Conservation (phyloP, 495 filamentous ascomycete genomes). For the Darksidea phi region DNA sequence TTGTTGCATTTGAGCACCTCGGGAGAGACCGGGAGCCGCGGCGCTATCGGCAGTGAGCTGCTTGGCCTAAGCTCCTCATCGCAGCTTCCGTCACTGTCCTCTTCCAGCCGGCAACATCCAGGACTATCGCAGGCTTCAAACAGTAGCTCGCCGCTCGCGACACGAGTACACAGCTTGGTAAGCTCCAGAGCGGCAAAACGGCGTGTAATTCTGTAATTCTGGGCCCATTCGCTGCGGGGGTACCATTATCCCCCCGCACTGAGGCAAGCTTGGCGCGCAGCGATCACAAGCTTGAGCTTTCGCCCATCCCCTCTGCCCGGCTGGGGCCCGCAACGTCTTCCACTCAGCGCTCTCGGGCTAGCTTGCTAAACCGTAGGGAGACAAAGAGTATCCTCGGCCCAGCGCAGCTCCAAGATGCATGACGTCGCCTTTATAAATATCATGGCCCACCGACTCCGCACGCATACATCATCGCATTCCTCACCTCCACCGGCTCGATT, state of each 20-base stretch:
- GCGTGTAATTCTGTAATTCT: neutral
- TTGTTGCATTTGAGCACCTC: too few species aligned
- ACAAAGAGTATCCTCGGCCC: conserved; percentile 28
- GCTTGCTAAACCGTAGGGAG: neutral
- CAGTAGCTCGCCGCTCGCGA: neutral
- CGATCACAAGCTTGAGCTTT: conserved; percentile 15
- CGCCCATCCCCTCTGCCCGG: conserved; percentile 23
- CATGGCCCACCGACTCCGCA: conserved; percentile 24
- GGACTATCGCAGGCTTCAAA: neutral
- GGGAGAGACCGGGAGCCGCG: neutral
- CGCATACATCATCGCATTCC: conserved; percentile 15
- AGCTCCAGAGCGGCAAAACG: neutral
- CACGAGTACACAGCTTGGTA: neutral
- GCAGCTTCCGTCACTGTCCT: neutral
- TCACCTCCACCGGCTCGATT: neutral
- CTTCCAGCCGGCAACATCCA: neutral
- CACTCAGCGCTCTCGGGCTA: conserved; percentile 9
- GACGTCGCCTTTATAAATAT: conserved; percentile 29
- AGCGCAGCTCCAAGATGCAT: conserved; percentile 13
- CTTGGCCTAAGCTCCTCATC: neutral
- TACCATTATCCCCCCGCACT: neutral
- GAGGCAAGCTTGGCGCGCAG: conserved; percentile 10
- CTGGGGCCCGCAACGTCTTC: conserved; percentile 2
- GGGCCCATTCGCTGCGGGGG: neutral
- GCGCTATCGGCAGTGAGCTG: neutral